phyloP scores from a whole-genome alignment of 805 yeast species.

The Kuraishia cidri region DNA sequence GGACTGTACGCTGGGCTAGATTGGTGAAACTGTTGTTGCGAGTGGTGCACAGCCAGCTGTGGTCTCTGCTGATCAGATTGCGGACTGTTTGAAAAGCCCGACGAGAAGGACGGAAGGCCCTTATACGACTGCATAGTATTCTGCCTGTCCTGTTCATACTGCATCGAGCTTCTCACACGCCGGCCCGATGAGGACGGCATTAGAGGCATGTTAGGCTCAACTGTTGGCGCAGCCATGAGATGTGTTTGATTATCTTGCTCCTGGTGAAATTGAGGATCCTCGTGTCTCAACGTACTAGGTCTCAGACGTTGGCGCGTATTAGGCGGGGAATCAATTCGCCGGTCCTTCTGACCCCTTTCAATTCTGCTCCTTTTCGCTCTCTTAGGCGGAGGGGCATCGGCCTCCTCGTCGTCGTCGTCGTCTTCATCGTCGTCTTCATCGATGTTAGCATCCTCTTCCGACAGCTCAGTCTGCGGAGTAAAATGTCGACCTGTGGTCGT shows the following conservation, averaged over 20 bases:
- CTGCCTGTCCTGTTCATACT: too few species aligned
- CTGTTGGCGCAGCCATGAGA: too few species aligned
- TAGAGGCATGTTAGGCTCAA: too few species aligned
- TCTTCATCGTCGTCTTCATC: conserved; percentile 6
- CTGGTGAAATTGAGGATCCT: too few species aligned
- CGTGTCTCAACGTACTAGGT: too few species aligned
- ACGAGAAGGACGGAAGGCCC: background rate
- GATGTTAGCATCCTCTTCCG: conserved; percentile 6
- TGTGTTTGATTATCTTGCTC: too few species aligned
- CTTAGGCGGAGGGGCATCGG: conserved; percentile 1
- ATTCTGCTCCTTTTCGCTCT: background rate
- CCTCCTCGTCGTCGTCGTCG: conserved; percentile 7
- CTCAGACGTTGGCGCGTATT: too few species aligned
- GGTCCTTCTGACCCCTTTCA: too few species aligned
- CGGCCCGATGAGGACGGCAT: too few species aligned
- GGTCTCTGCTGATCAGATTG: background rate
- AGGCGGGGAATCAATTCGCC: too few species aligned
- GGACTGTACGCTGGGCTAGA: conserved; percentile 3
- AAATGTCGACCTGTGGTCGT: background rate
- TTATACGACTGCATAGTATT: too few species aligned
- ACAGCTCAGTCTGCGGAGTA: conserved; percentile 1
- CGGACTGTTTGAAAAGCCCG: background rate
- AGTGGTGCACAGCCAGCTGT: conserved; percentile 1
- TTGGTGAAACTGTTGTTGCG: conserved; percentile 4
- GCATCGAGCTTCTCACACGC: too few species aligned